Percentiles rank a stretch among this genome's conserved stretches.
These are phyloP conservation scores for Jacaranda mimosifolia DNA, from an alignment of 257 asterid species.

Conservation along the genomic window DNA sequence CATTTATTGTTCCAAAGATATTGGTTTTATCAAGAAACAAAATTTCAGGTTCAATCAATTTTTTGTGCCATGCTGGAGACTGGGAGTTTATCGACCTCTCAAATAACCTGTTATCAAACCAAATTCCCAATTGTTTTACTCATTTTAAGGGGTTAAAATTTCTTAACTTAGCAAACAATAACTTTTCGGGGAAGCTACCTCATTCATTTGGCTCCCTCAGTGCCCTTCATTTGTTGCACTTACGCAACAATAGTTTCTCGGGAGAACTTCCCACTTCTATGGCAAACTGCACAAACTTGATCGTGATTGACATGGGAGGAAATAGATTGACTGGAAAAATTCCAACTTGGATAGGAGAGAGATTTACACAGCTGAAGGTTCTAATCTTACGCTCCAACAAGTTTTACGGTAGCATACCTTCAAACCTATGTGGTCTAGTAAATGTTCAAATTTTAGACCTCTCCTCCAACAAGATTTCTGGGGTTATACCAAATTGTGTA, in stretches of 20 bases:
- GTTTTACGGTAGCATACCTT: constrained; percentile 23
- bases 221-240: neutral
- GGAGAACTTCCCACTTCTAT: constrained; percentile 37
- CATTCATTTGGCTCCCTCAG: neutral
- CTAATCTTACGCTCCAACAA: neutral
- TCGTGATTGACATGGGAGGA: neutral
- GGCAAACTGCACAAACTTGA: constrained; percentile 23
- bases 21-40: neutral
- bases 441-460: constrained; percentile 32
- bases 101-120: neutral
- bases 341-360: constrained; percentile 32
- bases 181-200: constrained; percentile 19
- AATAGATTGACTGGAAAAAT: constrained; percentile 24
- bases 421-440: constrained; percentile 14
- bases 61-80: neutral
- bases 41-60: neutral
- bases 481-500: constrained; percentile 30
- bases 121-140: neutral
- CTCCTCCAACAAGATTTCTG: constrained; percentile 35
- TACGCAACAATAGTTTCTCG: constrained; percentile 28
- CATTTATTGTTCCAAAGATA: neutral
- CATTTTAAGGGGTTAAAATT: neutral
- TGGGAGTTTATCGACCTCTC: constrained; percentile 11
- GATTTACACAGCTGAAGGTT: neutral
- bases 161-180: constrained; percentile 20